Conservation (phyloP, 2,329 filamentous ascomycete species). For the Penicillium sp. region DNA sequence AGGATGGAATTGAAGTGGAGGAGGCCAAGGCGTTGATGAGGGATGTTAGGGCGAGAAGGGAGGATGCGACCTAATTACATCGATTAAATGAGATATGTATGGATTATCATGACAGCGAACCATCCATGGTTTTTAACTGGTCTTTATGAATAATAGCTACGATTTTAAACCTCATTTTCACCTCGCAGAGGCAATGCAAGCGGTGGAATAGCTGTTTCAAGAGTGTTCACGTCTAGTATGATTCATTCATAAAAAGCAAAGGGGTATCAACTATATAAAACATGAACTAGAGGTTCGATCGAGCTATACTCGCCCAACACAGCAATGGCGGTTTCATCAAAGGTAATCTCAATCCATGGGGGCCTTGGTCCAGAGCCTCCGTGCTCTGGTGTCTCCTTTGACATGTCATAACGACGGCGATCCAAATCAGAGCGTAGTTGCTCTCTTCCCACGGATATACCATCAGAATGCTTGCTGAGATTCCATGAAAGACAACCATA, state of each 20-base stretch:
- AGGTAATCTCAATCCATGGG: constrained; percentile 19
- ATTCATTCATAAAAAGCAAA: background rate
- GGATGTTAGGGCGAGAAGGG: constrained; percentile 71
- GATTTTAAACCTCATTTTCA: background rate
- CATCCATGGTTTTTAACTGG: background rate
- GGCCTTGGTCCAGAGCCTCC: background rate
- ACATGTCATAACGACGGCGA: background rate
- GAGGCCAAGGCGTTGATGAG: constrained; percentile 88
- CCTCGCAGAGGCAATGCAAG: background rate
- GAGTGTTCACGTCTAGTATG: background rate
- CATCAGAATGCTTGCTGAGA: background rate
- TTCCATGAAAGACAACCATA: constrained; percentile 26
- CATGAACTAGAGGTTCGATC: constrained; percentile 3
- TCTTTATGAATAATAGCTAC: background rate
- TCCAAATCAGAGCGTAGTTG: background rate
- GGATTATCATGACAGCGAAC: background rate
- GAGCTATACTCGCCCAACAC: constrained; percentile 14
- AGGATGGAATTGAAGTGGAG: constrained; percentile 92
- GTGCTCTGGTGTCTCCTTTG: background rate
- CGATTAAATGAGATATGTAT: background rate
- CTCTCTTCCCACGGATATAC: background rate
- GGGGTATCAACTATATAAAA: background rate
- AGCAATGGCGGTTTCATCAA: constrained; percentile 22
- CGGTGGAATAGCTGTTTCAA: background rate
- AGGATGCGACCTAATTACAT: constrained; percentile 29